Percentiles rank a stretch among this genome's conserved stretches.
These are phyloP conservation scores for Lichina pygmaea DNA, from an alignment of 495 filamentous ascomycete genomes.

Conservation along the genomic window DNA sequence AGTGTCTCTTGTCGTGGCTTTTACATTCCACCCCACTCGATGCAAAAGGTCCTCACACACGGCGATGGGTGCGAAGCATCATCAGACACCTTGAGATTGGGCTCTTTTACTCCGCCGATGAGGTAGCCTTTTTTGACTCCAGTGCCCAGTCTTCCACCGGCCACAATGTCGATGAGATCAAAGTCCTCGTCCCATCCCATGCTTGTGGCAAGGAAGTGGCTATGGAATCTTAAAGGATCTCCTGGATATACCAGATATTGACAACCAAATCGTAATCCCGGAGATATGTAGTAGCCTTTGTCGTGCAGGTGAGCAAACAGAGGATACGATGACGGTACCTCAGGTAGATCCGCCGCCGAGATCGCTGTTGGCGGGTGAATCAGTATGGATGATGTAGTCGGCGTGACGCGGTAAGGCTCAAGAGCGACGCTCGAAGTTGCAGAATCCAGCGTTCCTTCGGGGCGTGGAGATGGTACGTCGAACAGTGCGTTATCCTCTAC, in stretches of 20 bases:
- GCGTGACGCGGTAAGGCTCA: constrained; percentile 16
- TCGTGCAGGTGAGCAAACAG: constrained; percentile 57
- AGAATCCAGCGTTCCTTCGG: neutral
- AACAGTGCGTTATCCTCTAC: neutral
- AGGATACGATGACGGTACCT: constrained; percentile 25
- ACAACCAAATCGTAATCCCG: constrained; percentile 82
- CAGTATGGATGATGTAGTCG: constrained; percentile 29
- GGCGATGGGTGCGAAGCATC: constrained; percentile 7
- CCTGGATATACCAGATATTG: constrained; percentile 87
- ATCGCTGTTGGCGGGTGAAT: constrained; percentile 14
- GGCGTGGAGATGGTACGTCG: neutral
- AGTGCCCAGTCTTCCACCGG: constrained; percentile 66
- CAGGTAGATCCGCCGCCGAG: constrained; percentile 11
- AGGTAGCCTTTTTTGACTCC: constrained; percentile 90
- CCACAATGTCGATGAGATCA: constrained; percentile 55
- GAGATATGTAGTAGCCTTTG: constrained; percentile 61
- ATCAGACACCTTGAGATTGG: constrained; percentile 6
- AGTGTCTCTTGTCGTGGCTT: neutral
- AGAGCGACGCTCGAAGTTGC: constrained; percentile 5
- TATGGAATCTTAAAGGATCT: constrained; percentile 82
- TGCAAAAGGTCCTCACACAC: constrained; percentile 37
- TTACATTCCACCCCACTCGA: constrained; percentile 72
- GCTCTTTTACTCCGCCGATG: constrained; percentile 33
- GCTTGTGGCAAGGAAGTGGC: constrained; percentile 60
- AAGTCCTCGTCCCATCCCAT: constrained; percentile 71